Base-by-base conservation (phyloP, 805 yeast species). In the Trichomonascus vanleenenianus region DNA sequence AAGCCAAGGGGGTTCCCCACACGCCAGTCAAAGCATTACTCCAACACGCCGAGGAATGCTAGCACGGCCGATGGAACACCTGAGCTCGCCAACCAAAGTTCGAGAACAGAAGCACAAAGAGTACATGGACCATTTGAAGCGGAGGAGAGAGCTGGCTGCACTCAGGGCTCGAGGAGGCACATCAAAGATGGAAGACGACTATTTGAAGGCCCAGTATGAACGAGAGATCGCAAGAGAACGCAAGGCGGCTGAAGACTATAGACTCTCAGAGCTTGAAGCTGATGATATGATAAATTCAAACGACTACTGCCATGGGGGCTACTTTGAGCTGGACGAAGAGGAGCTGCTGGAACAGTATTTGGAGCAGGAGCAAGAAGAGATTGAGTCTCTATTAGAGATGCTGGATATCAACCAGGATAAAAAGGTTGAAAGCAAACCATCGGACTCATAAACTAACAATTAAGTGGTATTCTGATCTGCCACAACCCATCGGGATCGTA, bases 111-210 rank as follows among this genome's bases (percentile, higher is more conserved):
- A 33, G 16, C 27, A 25, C 11, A 16, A 19, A 11, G 25, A 33
- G 20, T 39, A 14, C 39, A 45, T 42, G 32, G 38, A 42, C 19
- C 43, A 39, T 6, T 31, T 48, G 9, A 22, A 34, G 30, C 8
- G 19, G n/a, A 30, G 40, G 14, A 30, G 51, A 12, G 47, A 43
- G 10, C 34, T 12, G 6, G n/a, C 38, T 15, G 51, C 51, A n/a
- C 10, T 46, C 19, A 34, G 30, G 16, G 50, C 47, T 2, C 42
- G 51, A 12, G 51, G 51, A 3, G 51, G 51, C 20, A 20, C 34
- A 18, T 33, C 27, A 7, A 30, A 34, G 6, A 48, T 48, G 50
- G 42, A 14, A 9, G 46, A 44, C n/a, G 43, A 48, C 4, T 41
- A 27, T 20, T 11, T 42, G 2, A 40, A 40, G 33, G 20, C 20